Evolutionary conservation across 345 rosid species (phyloP).

Genomic region (Citrus maxima): DNA sequence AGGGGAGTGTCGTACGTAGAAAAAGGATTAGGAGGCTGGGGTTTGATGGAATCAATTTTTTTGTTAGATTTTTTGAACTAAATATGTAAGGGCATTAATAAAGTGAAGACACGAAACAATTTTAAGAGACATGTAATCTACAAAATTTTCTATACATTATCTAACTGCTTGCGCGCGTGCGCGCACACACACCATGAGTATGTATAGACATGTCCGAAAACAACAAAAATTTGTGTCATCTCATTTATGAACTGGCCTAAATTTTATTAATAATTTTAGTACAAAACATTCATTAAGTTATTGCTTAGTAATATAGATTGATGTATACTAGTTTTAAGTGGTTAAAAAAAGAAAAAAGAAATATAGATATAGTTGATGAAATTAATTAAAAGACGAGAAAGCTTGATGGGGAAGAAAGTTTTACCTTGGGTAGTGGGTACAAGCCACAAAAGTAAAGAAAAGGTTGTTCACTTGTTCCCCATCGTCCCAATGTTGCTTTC

Average conservation of each 20-base stretch:
- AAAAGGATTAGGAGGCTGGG: background rate
- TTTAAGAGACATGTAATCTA: background rate
- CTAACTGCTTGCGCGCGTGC: background rate
- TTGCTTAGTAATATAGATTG: background rate
- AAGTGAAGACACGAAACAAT: conserved; percentile 5
- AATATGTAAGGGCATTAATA: background rate
- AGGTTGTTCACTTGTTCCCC: conserved; percentile 23
- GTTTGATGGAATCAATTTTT: background rate
- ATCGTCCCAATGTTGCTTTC: conserved; percentile 21
- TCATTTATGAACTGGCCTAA: background rate
- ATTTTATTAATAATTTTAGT: no score
- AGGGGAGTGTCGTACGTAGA: background rate
- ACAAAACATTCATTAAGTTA: background rate
- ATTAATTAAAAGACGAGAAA: background rate
- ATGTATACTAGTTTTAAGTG: background rate
- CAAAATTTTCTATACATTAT: background rate
- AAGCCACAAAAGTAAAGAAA: conserved; percentile 6
- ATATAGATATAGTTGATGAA: background rate
- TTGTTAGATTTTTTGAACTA: background rate
- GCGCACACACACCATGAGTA: background rate
- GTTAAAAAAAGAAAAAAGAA: no score
- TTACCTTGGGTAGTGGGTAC: background rate
- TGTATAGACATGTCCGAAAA: background rate
- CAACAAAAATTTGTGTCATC: background rate
- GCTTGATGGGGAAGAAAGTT: conserved; percentile 23